Conservation (phyloP, 2,329 filamentous ascomycete species). For the Fusarium humuli region DNA sequence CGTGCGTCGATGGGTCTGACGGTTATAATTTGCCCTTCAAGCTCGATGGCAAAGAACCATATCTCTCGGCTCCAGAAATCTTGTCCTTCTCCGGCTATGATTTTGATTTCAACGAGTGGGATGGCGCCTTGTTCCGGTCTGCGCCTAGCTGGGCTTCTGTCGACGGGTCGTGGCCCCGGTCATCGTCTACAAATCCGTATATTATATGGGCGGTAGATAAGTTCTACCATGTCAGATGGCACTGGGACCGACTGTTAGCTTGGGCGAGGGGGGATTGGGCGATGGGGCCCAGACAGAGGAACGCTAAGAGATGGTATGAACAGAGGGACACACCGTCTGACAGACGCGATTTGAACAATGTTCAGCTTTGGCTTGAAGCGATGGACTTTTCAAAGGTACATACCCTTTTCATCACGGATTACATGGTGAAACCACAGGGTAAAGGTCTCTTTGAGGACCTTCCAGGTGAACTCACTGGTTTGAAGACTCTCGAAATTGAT, state of each 20-base stretch:
- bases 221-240: slow-evolving; percentile 13
- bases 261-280: too few relatives aligned
- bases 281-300: too few relatives aligned
- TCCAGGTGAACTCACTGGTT: background rate
- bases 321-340: background rate
- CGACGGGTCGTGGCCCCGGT: slow-evolving; percentile 13
- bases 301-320: background rate
- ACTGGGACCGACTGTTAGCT: background rate
- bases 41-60: slow-evolving; percentile 20
- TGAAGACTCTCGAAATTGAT: background rate
- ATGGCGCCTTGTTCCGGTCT: too few relatives aligned
- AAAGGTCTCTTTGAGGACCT: background rate
- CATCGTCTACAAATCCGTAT: background rate
- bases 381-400: slow-evolving; percentile 36
- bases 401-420: slow-evolving; percentile 1
- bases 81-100: background rate
- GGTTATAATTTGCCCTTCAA: slow-evolving; percentile 6
- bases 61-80: background rate
- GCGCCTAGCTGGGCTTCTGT: background rate
- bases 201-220: background rate
- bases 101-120: slow-evolving; percentile 9
- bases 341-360: slow-evolving; percentile 14
- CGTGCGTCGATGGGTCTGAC: background rate
- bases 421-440: background rate
- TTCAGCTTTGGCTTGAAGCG: slow-evolving; percentile 24